Base-by-base conservation (phyloP, 352 stramenopile genomes). In the Aphanomyces invadans region DNA sequence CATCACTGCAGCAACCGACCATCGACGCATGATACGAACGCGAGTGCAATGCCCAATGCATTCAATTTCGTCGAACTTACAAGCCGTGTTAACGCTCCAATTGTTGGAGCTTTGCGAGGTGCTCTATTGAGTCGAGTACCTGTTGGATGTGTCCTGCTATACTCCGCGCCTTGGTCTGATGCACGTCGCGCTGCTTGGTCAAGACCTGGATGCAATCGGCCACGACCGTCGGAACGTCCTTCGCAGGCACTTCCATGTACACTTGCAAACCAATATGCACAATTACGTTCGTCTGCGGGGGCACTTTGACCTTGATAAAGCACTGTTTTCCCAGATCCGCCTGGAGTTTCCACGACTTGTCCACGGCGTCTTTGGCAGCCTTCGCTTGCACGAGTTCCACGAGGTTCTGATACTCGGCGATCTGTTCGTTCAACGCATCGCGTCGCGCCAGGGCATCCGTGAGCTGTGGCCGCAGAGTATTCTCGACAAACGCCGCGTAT, bases 301-400 rank as follows among this genome's bases (percentile, higher is more conserved):
- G 38, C 11, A 67, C 60, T 28, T 67, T 67, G 60, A 67, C 60
- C 38, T 67, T 67, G 60, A 57, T 33, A 44, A 57, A 67, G 26
- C 42, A 57, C 38, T 67, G 60, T 44, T 67, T 67, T 15, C 60
- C 60, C 19, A 67, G 29, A 28, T 67, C 60, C 11, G 28, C 31
- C 23, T 67, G 60, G 17, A 67, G 60, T 31, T 67, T 67, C 60
- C 60, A 67, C 49, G 60, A 10, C 49, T 67, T 57, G 31, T 67
- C 26, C 17, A n/a, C 23, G 21, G 60, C 39, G 46, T 67, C 60
- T 11, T 23, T 21, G 28, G 60, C 60, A 3, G 26, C 29, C 38
- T 67, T 67, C 29, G 21, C 60, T 33, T 44, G 1, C 7, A 67
- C 28, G 38, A 49, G 42, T 44, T 67, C 60, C 19, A 67, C 29